Evolutionary conservation across 441 rosid genomes (phyloP).

Genomic region (Brassica hybrid): DNA sequence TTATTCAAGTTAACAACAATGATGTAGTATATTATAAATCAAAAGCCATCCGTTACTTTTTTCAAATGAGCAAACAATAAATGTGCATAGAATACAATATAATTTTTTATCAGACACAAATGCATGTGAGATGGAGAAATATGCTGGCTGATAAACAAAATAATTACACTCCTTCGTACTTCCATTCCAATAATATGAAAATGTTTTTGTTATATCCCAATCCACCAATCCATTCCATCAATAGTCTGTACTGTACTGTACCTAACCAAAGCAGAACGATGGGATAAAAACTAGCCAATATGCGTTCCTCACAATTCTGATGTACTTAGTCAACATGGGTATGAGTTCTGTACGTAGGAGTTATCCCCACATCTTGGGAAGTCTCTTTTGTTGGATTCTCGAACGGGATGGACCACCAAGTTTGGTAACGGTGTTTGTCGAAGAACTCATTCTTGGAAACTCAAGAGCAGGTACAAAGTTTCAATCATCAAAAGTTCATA

Average conservation of each 20-base stretch:
- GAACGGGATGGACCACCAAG: conserved; percentile 2
- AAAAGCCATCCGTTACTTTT: not conserved
- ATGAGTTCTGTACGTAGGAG: not conserved
- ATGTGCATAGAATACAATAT: not conserved
- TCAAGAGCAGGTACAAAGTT: conserved; percentile 8
- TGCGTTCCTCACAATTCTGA: not conserved
- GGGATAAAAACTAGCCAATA: not conserved
- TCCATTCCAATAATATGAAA: not conserved
- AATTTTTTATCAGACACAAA: not conserved
- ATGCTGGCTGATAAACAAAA: not conserved
- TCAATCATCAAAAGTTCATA: conserved; percentile 5
- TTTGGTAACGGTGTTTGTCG: conserved; percentile 1
- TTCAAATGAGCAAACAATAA: not conserved
- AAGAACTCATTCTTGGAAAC: not conserved
- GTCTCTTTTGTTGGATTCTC: conserved; percentile 10
- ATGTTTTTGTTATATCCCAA: not conserved
- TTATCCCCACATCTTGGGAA: conserved; percentile 2
- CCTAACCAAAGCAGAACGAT: not conserved
- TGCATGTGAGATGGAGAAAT: not conserved
- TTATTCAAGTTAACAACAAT: not conserved
- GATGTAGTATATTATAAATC: not conserved
- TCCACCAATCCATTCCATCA: not conserved
- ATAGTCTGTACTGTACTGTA: not conserved
- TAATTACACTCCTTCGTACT: not conserved
- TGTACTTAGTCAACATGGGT: not conserved